Conservation (phyloP, 2,329 filamentous ascomycete species). For the Stemphylium beticola region DNA sequence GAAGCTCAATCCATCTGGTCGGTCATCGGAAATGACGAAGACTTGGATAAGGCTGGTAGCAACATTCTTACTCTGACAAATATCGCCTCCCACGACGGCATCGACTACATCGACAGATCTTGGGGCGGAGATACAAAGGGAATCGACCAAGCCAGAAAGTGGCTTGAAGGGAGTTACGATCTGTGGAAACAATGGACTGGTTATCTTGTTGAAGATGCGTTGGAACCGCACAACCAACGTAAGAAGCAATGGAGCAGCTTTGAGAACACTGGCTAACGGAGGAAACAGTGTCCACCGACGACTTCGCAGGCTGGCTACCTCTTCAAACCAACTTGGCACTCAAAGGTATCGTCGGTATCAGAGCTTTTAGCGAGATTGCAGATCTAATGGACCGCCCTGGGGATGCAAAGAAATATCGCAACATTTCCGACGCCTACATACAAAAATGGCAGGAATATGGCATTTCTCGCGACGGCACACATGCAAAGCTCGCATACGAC, state of each 20-base stretch:
- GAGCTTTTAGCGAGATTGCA: conserved; percentile 76
- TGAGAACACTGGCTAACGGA: conserved; percentile 8
- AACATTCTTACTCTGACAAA: conserved; percentile 57
- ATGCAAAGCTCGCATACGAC: conserved; percentile 81
- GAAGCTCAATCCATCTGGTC: conserved; percentile 66
- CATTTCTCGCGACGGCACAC: conserved; percentile 71
- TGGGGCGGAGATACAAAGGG: conserved; percentile 65
- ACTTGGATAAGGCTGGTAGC: conserved; percentile 31
- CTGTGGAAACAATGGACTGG: conserved; percentile 80
- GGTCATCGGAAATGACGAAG: conserved; percentile 45
- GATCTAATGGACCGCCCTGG: conserved; percentile 63
- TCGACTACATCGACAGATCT: conserved; percentile 65
- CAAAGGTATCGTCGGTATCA: conserved; percentile 83
- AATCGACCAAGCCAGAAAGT: conserved; percentile 64
- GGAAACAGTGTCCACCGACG: conserved; percentile 72
- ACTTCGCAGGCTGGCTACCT: conserved; percentile 79
- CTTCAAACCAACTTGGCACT: conserved; percentile 83
- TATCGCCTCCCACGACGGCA: conserved; percentile 57
- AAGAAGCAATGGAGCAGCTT: conserved; percentile 25
- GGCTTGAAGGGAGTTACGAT: conserved; percentile 72
- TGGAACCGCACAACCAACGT: conserved; percentile 76
- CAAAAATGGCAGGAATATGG: conserved; percentile 73
- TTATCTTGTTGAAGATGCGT: conserved; percentile 76
- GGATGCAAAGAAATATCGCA: conserved; percentile 66
- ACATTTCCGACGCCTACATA: conserved; percentile 71